phyloP scores from a whole-genome alignment of 805 yeast genomes.

The Wickerhamiella spandovensis region DNA sequence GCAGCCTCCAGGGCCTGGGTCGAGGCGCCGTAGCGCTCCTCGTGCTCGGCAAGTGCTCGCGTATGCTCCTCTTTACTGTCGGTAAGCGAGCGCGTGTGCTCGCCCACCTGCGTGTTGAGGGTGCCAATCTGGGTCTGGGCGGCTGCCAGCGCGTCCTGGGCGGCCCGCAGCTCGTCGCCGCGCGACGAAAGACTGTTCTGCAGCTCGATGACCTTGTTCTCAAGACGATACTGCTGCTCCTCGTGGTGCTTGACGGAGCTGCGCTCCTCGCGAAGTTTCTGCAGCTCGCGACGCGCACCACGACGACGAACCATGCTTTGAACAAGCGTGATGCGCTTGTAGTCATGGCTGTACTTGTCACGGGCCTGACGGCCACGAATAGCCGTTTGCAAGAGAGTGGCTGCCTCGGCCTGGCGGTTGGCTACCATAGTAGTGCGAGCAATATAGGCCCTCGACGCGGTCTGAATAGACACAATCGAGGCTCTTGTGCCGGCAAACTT shows the following conservation, averaged over 20 bases:
- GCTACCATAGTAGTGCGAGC: slow-evolving; percentile 40
- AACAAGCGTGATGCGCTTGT: slow-evolving; percentile 48
- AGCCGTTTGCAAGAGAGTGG: slow-evolving; percentile 55
- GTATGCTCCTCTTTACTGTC: not conserved
- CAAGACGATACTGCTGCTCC: slow-evolving; percentile 85
- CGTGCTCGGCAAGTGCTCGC: slow-evolving; percentile 1
- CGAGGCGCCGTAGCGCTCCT: not conserved
- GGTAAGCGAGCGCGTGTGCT: not conserved
- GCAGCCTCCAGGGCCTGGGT: slow-evolving; percentile 4
- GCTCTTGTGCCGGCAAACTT: slow-evolving; percentile 37
- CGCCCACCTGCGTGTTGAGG: not conserved
- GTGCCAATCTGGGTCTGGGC: slow-evolving; percentile 1
- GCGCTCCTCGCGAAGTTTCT: slow-evolving; percentile 66
- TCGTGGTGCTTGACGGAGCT: slow-evolving; percentile 79
- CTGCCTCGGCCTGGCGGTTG: slow-evolving; percentile 47
- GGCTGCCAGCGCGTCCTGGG: slow-evolving; percentile 6
- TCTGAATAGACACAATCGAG: slow-evolving; percentile 46
- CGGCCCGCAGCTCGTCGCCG: slow-evolving; percentile 6
- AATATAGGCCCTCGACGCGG: slow-evolving; percentile 36
- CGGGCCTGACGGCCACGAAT: slow-evolving; percentile 61
- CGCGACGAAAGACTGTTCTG: slow-evolving; percentile 38
- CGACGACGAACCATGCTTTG: slow-evolving; percentile 72
- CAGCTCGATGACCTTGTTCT: slow-evolving; percentile 92
- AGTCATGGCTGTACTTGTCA: slow-evolving; percentile 32
- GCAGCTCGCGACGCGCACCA: slow-evolving; percentile 53